Evolutionary conservation across 2,329 filamentous ascomycete genomes (phyloP), one percentile per base, ranked within the genome.

Genomic region (Verticillium albo-atrum): DNA sequence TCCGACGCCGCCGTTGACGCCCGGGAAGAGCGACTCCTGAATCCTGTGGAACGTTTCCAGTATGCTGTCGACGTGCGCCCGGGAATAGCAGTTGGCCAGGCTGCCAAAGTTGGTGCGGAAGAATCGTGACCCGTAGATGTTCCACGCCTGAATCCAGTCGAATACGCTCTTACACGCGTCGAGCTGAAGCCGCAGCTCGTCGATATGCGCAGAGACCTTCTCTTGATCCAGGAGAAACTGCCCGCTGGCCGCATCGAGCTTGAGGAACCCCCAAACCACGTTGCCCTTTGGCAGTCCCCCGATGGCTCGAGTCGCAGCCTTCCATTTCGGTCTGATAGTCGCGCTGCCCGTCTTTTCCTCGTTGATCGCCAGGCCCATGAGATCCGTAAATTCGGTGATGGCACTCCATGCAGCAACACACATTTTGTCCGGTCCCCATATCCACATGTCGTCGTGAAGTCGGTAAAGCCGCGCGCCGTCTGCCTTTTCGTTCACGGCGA

Each of bases 371-470:
- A 86, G 71, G 2, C 84, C 83, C 74, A 83, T 82, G 10, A 82
- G 67, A 1, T 71, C 65, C 2, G 79, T 71, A 63, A 86, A 87
- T 15, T 75, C 68, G 6, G 74, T 73, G 67, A 87, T 80, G 2
- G 79, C 74, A 26, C 74, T 64, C 84, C 84, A 88, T 1, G 80
- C 83, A 42, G 75, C 72, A 27, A 75, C 71, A 56, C 80, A 82
- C 15, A 73, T 76, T 6, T 73, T 61, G 32, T 82, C 75, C 12
- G 78, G 72, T 6, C 82, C 81, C 82, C 84, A 88, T 62, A 87
- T 82, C 84, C 85, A 88, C 62, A 88, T 80, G 67, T 88, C 85
- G 65, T 89, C 86, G 62, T 87, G 83, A 47, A 87, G 74, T 7
- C 85, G 80, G 63, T 85, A 85, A 34, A 88, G 72, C 26, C 79